A percentile compares a stretch with the other conserved stretches of the same genome.
Conservation (phyloP, 2,329 filamentous ascomycete species). For the Cladophialophora bantiana region DNA sequence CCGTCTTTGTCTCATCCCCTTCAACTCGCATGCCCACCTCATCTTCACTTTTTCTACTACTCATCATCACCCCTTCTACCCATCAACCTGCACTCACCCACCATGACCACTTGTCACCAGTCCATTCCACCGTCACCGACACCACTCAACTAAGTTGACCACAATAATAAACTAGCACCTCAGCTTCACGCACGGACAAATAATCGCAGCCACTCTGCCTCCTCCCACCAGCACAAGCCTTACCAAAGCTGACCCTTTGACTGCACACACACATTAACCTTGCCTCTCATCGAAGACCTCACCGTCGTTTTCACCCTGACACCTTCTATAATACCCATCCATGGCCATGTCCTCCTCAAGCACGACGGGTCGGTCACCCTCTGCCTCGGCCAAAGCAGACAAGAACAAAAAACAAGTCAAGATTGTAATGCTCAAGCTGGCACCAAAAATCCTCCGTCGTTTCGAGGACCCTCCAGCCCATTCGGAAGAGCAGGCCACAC, state of each 20-base stretch:
- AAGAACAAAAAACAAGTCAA: slow-evolving; percentile 43
- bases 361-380: slow-evolving; percentile 41
- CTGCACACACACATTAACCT: slow-evolving; percentile 15
- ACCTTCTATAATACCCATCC: slow-evolving; percentile 37
- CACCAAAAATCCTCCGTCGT: slow-evolving; percentile 47
- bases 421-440: slow-evolving; percentile 50
- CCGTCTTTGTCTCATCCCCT: slow-evolving; percentile 38
- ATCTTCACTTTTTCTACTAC: slow-evolving; percentile 30
- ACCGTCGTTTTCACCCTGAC: slow-evolving; percentile 6
- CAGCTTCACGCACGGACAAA: slow-evolving; percentile 24
- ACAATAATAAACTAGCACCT: slow-evolving; percentile 30
- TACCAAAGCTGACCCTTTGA: slow-evolving; percentile 41
- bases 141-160: slow-evolving; percentile 31
- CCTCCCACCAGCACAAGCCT: slow-evolving; percentile 21
- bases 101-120: slow-evolving; percentile 38
- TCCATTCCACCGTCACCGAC: slow-evolving; percentile 39
- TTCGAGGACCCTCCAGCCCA: slow-evolving; percentile 41
- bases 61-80: slow-evolving; percentile 31
- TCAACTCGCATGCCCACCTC: slow-evolving; percentile 33
- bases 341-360: slow-evolving; percentile 41
- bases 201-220: slow-evolving; percentile 29
- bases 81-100: slow-evolving; percentile 34
- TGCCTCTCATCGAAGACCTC: slow-evolving; percentile 12
- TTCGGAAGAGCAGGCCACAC: slow-evolving; percentile 43
- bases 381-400: slow-evolving; percentile 42